Evolutionary conservation across 495 filamentous ascomycete species (phyloP).

Genomic region (Lasiosphaeriaceae sp.): DNA sequence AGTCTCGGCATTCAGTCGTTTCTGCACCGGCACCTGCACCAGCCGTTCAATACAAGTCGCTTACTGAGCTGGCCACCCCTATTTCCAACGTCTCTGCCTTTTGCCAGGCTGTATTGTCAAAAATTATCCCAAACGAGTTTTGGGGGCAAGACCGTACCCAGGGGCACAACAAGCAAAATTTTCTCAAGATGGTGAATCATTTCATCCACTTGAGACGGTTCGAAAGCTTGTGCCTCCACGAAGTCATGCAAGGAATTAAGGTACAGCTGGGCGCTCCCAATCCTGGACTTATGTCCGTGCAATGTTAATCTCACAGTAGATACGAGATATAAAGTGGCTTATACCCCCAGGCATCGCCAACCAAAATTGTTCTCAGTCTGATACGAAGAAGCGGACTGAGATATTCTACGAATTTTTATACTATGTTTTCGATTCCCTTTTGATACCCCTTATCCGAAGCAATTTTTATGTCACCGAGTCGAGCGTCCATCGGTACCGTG

Average conservation of each 20-base stretch:
- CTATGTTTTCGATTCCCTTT: conserved; percentile 84
- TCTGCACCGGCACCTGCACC: not conserved
- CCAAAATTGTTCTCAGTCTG: conserved; percentile 62
- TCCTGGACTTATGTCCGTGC: not conserved
- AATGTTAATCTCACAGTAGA: conserved; percentile 34
- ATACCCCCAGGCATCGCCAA: conserved; percentile 40
- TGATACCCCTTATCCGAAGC: conserved; percentile 80
- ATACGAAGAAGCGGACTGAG: conserved; percentile 71
- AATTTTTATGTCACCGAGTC: conserved; percentile 97
- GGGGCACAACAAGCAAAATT: conserved; percentile 51
- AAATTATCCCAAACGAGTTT: conserved; percentile 71
- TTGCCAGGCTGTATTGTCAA: conserved; percentile 70
- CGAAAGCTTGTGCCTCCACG: conserved; percentile 76
- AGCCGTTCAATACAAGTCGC: conserved; percentile 21
- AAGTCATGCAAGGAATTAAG: conserved; percentile 72
- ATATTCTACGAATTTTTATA: conserved; percentile 83
- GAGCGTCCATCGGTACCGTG: conserved; percentile 67
- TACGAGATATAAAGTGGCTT: conserved; percentile 71
- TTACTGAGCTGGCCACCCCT: conserved; percentile 71
- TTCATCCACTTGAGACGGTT: conserved; percentile 77
- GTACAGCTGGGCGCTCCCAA: conserved; percentile 35
- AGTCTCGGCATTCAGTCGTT: not conserved
- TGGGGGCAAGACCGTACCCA: conserved; percentile 60
- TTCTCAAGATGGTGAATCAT: conserved; percentile 65
- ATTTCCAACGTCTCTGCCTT: conserved; percentile 75